Conservation (phyloP, 139 green algal genomes). For the Chlorokybus atmophyticus region DNA sequence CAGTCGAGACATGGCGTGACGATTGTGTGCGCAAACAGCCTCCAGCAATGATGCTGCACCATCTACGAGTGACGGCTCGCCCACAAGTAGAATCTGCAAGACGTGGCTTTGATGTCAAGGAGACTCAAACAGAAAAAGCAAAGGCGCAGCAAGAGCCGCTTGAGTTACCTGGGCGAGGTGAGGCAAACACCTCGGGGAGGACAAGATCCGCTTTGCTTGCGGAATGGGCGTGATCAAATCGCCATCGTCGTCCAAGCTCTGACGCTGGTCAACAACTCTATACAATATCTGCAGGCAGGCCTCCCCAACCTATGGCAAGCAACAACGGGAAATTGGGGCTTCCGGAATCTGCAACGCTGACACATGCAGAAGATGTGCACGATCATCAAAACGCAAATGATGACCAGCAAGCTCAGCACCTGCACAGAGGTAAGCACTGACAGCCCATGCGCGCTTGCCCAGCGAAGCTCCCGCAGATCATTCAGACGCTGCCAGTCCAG, state of each 20-base stretch:
- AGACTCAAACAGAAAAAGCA: no score
- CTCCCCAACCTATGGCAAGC: no score
- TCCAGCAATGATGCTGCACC: conserved; percentile 44
- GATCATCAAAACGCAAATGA: no score
- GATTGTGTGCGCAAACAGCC: conserved; percentile 44
- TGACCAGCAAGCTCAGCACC: no score
- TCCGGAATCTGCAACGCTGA: no score
- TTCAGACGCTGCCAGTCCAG: conserved; percentile 30
- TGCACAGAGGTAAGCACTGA: conserved; percentile 20
- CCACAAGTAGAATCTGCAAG: conserved; percentile 55
- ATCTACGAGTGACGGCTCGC: conserved; percentile 62
- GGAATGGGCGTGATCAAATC: conserved; percentile 58
- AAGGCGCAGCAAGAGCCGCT: no score
- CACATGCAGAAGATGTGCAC: no score
- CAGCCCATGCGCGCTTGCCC: conserved; percentile 35
- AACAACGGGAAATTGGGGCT: no score
- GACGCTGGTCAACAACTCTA: no score
- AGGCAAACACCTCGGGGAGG: conserved; percentile 49
- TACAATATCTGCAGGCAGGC: no score
- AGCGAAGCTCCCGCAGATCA: conserved; percentile 62
- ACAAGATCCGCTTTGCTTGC: conserved; percentile 47
- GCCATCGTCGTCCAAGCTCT: conserved; percentile 35
- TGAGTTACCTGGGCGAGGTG: conserved; percentile 32
- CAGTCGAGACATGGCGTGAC: conserved; percentile 41
- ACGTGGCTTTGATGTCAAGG: not conserved